Evolutionary conservation across 495 filamentous ascomycete genomes (phyloP), one percentile per base, ranked within the genome.

Genomic region (Collariella sp.): DNA sequence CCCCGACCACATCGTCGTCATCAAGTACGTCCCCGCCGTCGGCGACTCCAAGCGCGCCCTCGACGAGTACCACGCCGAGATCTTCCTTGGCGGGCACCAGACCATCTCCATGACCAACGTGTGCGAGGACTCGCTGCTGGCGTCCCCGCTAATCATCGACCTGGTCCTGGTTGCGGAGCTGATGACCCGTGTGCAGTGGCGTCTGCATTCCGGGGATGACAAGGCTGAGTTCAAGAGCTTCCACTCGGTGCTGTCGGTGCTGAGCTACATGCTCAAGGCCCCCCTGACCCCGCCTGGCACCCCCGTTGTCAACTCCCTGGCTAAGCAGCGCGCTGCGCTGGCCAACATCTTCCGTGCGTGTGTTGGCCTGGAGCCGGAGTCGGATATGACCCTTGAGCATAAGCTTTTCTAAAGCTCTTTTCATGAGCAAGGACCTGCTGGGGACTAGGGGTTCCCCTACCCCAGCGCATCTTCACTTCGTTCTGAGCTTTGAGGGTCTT

Each of bases 211-310:
- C 40, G 70, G 60, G 61, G 72, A 74, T 39, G 76, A 64, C 44
- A 62, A 57, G 45, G 87, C 73, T 51, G 87, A 89, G 20, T 98
- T 84, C 79, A 87, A 87, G 76, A 82, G 83, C 62, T 98, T 98
- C 82, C 94, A 98, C 77, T 89, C 84, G 70, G 94, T 99, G 26
- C 87, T 99, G 35, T 96, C 90, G 77, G 83, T 99, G 48, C 83
- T 99, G 60, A 94, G 88, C 79, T 99, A 95, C 79, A 98, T 99
- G 93, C 83, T 99, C 62, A 99, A 98, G 85, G 93, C 93, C 52
- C 93, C 93, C 22, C 77, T 96, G 69, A 96, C 91, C 48, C 93
- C 93, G 10, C 86, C 94, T 2, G 94, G 93, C 47, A 95, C 93
- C 20, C 93, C 93, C 12, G 94, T 99, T 46, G 81, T 99, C 72